Conservation (phyloP, 169 alveolate genomes). For the Plasmodium inui region DNA sequence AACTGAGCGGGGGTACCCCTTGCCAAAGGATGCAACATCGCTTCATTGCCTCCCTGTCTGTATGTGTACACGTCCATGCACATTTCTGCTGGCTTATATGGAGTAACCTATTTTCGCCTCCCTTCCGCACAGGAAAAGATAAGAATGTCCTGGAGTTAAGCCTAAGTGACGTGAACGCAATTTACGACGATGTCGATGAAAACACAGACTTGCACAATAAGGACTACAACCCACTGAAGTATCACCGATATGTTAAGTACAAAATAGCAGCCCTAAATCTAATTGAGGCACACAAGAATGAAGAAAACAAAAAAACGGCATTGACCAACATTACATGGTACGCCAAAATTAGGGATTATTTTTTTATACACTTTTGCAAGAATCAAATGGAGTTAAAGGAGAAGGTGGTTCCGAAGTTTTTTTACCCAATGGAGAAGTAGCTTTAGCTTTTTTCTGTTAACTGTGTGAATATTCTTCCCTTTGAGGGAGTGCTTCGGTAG, state of each 20-base stretch:
- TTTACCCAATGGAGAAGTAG: slow-evolving; percentile 65
- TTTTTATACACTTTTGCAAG: slow-evolving; percentile 63
- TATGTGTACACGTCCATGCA: background rate
- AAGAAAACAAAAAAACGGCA: slow-evolving; percentile 69
- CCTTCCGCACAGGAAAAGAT: slow-evolving; percentile 29
- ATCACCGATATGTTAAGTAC: slow-evolving; percentile 39
- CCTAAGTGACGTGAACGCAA: slow-evolving; percentile 60
- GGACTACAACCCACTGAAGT: slow-evolving; percentile 71
- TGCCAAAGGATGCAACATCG: background rate
- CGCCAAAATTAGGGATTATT: slow-evolving; percentile 66
- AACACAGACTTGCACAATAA: slow-evolving; percentile 42
- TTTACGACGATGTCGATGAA: slow-evolving; percentile 60
- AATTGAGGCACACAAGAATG: slow-evolving; percentile 69
- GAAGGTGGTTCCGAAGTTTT: slow-evolving; percentile 65
- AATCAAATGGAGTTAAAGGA: slow-evolving; percentile 65
- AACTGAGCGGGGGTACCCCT: slow-evolving; percentile 18
- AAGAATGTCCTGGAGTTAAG: slow-evolving; percentile 70
- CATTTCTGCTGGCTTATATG: background rate
- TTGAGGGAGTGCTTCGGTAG: background rate
- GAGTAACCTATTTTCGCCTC: background rate
- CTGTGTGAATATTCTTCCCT: background rate
- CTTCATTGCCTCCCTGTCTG: background rate
- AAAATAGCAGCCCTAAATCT: slow-evolving; percentile 64
- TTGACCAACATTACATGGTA: slow-evolving; percentile 72
- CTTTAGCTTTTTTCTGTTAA: background rate